Base-by-base conservation (phyloP, 139 green algal genomes). In the Chlorella sorokiniana region DNA sequence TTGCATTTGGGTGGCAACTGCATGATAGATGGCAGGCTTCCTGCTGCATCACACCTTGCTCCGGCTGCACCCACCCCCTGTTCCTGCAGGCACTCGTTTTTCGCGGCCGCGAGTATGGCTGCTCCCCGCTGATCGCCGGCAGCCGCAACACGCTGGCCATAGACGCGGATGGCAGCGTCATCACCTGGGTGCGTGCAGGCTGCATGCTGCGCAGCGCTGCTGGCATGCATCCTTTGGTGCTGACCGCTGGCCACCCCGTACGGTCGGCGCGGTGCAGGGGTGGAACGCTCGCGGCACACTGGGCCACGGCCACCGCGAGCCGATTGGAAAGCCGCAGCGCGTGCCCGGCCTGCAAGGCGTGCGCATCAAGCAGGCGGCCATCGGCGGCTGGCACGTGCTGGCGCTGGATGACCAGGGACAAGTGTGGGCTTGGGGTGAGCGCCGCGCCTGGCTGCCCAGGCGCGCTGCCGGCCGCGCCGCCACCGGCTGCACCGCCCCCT, bases 331-430 rank as follows among this genome's bases (percentile, higher is more conserved):
- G 80, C 93, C 94, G 25, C 71, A 84, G 76, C 84, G 84, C 1
- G 73, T 98, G 67, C 33, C 83, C 31, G 93, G 85, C 25, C 86
- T 97, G 56, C 78, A 82, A 27, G 92, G 89, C 25, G 78, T 89
- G n/a, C 79, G 70, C 9, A 87, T 98, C 22, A 81, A 90, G 31
- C 93, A 98, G 89, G 94, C 92, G 27, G 90, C 95, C 25, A 87
- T 96, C n/a, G 95, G 94, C 14, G 95, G 95, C 42, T 98, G 95
- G 95, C 95, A 98, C 89, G 93, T 90, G 83, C 88, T 98, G 51
- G 93, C 91, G 10, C 62, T 98, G 62, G 83, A 86, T 29, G 82
- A 90, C 42, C 42, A 82, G 31, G 78, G 62, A 25, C 75, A 84
- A 67, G 79, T 52, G 27, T 94, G 86, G 81, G 86, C 90, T 4